phyloP scores from a whole-genome alignment of 2,329 filamentous ascomycete genomes.

The Exophiala oligosperma region DNA sequence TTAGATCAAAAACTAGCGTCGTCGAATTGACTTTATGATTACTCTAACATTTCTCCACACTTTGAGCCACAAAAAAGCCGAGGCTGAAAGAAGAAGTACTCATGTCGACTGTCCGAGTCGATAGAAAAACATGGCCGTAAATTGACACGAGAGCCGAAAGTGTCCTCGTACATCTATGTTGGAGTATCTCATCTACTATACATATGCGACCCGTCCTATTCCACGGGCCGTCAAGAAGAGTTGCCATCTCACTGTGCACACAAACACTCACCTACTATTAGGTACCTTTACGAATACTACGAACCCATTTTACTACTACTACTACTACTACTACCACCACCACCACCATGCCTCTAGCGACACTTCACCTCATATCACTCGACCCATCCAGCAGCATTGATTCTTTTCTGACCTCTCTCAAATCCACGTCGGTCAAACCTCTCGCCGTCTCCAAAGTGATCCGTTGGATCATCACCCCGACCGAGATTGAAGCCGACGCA shows the following conservation, averaged over 20 bases:
- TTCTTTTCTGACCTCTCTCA: conserved; percentile 33
- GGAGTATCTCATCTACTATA: no score
- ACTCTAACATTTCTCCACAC: neutral
- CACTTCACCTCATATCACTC: conserved; percentile 38
- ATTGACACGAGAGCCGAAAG: neutral
- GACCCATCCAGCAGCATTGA: conserved; percentile 26
- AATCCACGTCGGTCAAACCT: conserved; percentile 30
- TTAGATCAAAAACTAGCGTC: neutral
- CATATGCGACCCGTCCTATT: no score
- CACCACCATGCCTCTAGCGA: conserved; percentile 37
- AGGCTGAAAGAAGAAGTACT: neutral
- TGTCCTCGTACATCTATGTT: neutral
- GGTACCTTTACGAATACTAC: no score
- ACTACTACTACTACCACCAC: neutral
- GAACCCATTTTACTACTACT: no score
- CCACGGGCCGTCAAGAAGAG: no score
- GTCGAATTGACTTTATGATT: neutral
- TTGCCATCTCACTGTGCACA: no score
- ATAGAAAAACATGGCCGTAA: neutral
- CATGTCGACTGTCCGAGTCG: neutral
- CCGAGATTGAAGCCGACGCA: conserved; percentile 32
- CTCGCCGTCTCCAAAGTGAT: conserved; percentile 39
- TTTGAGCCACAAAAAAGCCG: neutral
- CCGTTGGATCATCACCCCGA: conserved; percentile 38
- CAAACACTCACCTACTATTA: no score